Evolutionary conservation across 2,329 filamentous ascomycete species (phyloP).

Genomic region (Botrytis pseudocinerea): DNA sequence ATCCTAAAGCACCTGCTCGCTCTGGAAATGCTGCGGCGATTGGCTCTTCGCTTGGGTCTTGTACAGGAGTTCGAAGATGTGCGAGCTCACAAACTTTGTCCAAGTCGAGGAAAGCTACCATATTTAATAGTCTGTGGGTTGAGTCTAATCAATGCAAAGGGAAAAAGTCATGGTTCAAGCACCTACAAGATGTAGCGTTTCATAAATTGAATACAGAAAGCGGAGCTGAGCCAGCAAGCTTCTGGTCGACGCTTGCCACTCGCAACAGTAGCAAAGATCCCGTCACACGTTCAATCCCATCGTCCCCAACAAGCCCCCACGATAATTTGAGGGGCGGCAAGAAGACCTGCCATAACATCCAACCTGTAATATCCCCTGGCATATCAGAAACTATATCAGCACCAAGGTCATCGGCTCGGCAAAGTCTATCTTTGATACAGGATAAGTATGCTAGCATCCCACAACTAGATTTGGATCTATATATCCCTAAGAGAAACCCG

Average conservation of each 20-base stretch:
- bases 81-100: slow-evolving; percentile 24
- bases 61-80: slow-evolving; percentile 26
- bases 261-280: slow-evolving; percentile 6
- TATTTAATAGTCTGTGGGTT: slow-evolving; percentile 11
- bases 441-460: background rate
- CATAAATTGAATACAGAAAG: background rate
- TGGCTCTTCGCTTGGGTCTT: slow-evolving; percentile 31
- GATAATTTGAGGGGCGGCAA: background rate
- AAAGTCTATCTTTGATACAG: slow-evolving; percentile 7
- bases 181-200: background rate
- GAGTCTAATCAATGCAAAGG: slow-evolving; percentile 22
- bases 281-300: background rate
- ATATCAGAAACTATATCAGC: background rate
- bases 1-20: slow-evolving; percentile 30
- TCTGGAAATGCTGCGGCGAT: slow-evolving; percentile 23
- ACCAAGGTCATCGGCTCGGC: slow-evolving; percentile 4
- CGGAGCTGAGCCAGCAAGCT: background rate
- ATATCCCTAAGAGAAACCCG: background rate
- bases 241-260: background rate
- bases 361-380: background rate
- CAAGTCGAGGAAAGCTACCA: slow-evolving; percentile 29
- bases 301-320: background rate
- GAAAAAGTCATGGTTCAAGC: slow-evolving; percentile 12
- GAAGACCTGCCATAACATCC: background rate
- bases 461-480: background rate